Percentiles rank a stretch among this genome's conserved stretches.
Conservation (phyloP, 148 eudicot species). For the Chenopodium album region DNA sequence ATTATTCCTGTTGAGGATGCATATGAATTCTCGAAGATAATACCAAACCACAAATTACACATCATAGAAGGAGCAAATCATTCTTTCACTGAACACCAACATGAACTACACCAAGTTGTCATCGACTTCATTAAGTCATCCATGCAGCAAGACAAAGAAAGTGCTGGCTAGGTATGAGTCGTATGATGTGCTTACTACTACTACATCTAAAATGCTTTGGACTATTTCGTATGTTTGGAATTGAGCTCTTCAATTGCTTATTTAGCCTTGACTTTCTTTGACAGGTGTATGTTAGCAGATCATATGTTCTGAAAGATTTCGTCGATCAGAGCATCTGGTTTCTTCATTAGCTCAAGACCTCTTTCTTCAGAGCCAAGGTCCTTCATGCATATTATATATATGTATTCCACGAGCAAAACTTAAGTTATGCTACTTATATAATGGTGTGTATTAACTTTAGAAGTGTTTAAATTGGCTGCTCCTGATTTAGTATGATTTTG, state of each 20-base stretch:
- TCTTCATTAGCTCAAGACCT: too few species aligned
- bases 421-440: too few species aligned
- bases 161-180: constrained; percentile 1
- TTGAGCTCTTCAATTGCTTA: neutral
- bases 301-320: too few species aligned
- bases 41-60: constrained; percentile 64
- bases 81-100: constrained; percentile 50
- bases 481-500: too few species aligned
- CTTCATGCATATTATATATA: too few species aligned
- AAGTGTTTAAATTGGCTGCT: too few species aligned
- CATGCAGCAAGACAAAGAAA: constrained; percentile 33
- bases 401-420: too few species aligned
- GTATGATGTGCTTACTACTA: neutral
- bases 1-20: constrained; percentile 68
- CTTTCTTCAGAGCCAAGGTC: too few species aligned
- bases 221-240: neutral
- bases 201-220: neutral
- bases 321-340: too few species aligned
- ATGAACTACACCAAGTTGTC: constrained; percentile 49
- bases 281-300: neutral
- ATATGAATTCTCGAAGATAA: constrained; percentile 62
- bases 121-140: constrained; percentile 63
- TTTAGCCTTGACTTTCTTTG: neutral
- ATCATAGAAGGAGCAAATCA: constrained; percentile 75
- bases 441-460: too few species aligned